Percentiles rank a stretch among this genome's conserved stretches.
Conservation (phyloP, 176 grass and related monocot genomes). For the Typha latifolia region DNA sequence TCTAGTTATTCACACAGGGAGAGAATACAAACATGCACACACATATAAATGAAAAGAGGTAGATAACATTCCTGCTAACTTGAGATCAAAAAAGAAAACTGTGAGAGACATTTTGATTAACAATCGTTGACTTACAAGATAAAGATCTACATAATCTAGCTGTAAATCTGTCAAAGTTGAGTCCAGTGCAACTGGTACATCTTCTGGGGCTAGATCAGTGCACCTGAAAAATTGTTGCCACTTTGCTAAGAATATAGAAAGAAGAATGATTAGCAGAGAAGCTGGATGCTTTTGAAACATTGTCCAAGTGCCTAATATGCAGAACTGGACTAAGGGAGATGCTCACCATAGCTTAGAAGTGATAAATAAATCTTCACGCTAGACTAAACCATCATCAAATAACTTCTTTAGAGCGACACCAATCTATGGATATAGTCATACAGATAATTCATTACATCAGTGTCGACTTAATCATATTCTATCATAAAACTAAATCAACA, state of each 20-base stretch:
- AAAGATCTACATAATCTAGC: slow-evolving; percentile 70
- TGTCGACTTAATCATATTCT: not conserved
- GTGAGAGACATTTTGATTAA: not conserved
- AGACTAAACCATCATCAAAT: slow-evolving; percentile 47
- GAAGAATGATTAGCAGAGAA: not conserved
- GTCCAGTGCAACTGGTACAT: slow-evolving; percentile 38
- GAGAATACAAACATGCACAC: not conserved
- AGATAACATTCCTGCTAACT: too few species aligned
- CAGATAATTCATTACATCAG: not conserved
- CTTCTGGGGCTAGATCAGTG: slow-evolving; percentile 51
- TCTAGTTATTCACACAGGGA: not conserved
- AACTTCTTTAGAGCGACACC: slow-evolving; percentile 54
- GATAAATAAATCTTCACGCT: slow-evolving; percentile 61
- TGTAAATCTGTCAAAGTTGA: slow-evolving; percentile 43
- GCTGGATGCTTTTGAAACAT: not conserved
- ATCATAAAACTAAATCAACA: not conserved
- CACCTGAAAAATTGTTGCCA: slow-evolving; percentile 31
- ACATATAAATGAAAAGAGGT: too few species aligned
- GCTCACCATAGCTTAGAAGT: slow-evolving; percentile 73
- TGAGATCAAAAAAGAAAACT: too few species aligned
- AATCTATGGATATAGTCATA: slow-evolving; percentile 22
- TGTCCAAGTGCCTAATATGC: not conserved
- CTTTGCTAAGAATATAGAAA: not conserved
- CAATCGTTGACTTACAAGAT: slow-evolving; percentile 36
- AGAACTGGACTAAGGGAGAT: not conserved